These are phyloP conservation scores for Capsicum baccatum DNA, from an alignment of 257 asterid genomes.

Conservation along the genomic window DNA sequence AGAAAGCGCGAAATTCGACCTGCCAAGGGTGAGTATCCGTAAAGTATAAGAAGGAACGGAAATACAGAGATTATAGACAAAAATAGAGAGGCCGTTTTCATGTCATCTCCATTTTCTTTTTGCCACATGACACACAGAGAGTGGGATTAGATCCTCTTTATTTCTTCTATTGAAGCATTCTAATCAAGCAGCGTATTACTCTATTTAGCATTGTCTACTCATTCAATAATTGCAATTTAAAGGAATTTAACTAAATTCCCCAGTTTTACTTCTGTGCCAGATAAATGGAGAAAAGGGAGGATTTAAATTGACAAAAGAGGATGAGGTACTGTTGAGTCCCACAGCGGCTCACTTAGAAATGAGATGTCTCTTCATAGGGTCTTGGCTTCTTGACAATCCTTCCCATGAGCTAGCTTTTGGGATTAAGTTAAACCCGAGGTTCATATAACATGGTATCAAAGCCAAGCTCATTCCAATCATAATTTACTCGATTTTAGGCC, in stretches of 20 bases:
- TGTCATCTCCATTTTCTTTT: conserved; percentile 9
- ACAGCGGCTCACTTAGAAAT: background rate
- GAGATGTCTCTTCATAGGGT: background rate
- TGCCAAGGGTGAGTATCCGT: conserved; percentile 45
- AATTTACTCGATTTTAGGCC: background rate
- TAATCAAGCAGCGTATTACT: background rate
- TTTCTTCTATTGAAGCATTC: background rate
- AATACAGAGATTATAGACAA: conserved; percentile 5
- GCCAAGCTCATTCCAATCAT: background rate
- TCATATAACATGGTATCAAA: background rate
- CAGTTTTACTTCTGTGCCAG: background rate
- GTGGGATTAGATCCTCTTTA: conserved; percentile 10
- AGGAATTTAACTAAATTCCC: background rate
- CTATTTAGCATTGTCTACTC: background rate
- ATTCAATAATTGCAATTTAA: background rate
- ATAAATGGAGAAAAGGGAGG: conserved; percentile 6
- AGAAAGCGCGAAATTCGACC: conserved; percentile 86
- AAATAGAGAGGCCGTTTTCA: background rate
- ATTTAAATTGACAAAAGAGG: background rate
- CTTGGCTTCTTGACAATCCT: background rate
- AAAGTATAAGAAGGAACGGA: conserved; percentile 26
- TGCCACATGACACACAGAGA: background rate
- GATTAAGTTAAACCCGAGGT: background rate
- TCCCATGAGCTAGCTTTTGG: background rate
- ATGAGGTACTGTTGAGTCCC: background rate